These are phyloP conservation scores for Collybia mongolica DNA, from an alignment of 768 basidiomycete genomes.

Conservation along the genomic window DNA sequence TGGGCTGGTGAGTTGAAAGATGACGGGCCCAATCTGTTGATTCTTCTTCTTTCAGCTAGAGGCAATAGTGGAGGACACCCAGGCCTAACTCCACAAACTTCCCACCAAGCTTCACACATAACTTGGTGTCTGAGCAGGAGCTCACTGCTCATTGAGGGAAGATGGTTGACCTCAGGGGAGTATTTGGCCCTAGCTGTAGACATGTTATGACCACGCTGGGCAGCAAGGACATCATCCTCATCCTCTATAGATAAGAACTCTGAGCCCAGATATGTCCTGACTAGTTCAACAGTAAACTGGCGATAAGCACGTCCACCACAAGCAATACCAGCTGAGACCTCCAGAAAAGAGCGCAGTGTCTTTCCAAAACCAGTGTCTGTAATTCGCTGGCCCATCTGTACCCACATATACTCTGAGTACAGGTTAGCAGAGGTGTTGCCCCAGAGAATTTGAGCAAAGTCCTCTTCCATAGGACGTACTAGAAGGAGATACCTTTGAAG, in stretches of 20 bases:
- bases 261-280: constrained; percentile 15
- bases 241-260: constrained; percentile 13
- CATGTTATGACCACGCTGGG: constrained; percentile 13
- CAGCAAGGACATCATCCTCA: constrained; percentile 6
- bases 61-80: constrained; percentile 13
- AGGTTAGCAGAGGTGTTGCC: too few relatives aligned
- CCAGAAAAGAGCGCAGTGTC: too few relatives aligned
- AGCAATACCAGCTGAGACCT: too few relatives aligned
- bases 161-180: constrained; percentile 12
- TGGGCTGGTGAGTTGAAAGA: too few relatives aligned
- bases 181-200: constrained; percentile 8
- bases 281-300: constrained; percentile 16
- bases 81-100: constrained; percentile 11
- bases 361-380: too few relatives aligned
- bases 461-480: too few relatives aligned
- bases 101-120: constrained; percentile 18
- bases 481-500: too few relatives aligned
- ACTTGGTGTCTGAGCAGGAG: constrained; percentile 13
- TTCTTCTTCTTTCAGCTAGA: not conserved
- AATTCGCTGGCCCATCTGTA: too few relatives aligned
- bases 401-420: too few relatives aligned
- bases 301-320: constrained; percentile 3
- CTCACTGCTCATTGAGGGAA: constrained; percentile 14
- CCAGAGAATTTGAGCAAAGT: too few relatives aligned
- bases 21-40: not conserved